Base-by-base conservation (phyloP, 177 flowering plant genomes). In the Vitis hybrid region DNA sequence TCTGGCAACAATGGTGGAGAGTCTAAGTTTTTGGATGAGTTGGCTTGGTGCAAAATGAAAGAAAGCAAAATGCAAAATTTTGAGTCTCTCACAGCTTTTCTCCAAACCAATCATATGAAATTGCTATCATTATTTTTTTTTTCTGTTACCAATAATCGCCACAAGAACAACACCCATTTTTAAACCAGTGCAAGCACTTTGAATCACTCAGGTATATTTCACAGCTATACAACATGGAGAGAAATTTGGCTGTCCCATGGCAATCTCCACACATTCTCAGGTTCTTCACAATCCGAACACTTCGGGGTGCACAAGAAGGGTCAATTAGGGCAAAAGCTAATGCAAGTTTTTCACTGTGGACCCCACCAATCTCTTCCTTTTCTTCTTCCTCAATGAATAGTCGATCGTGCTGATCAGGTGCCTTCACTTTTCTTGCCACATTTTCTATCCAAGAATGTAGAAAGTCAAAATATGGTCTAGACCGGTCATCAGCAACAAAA, bases 311-410 rank as follows among this genome's bases (percentile, higher is more conserved):
- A 10, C 57, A 51, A 58, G 80, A 66, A 49, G 76, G 70, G 59
- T 72, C 68, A 50, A 84, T 65, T 9, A 92, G 80, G 52, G 85
- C 79, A 88, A 88, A 94, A 66, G 87, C 87, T 26, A 92, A 57
- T 39, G 98, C 97, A 70, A 92, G 75, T 75, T 90, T 92, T 80
- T 92, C 97, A 69, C 94, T 89, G 51, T 94, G 98, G 56, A 88
- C 60, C 11, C 94, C 86, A 67, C 64, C 61, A 64, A 67, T 72
- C 26, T 82, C 86, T 76, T 93, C 94, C 12, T 66, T 75, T 69
- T 85, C 92, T 74, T 93, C 98, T 68, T 92, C 98, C 60, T 86
- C 88, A 39, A 88, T 66, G 62, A 68, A 72, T 71, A 80, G 73
- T 60, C 67, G 60, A 64, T 73, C 69, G 50, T 64, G 67, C 70